Conservation (phyloP, 2,329 filamentous ascomycete species). For the Rhytidhysteron rufulum region DNA sequence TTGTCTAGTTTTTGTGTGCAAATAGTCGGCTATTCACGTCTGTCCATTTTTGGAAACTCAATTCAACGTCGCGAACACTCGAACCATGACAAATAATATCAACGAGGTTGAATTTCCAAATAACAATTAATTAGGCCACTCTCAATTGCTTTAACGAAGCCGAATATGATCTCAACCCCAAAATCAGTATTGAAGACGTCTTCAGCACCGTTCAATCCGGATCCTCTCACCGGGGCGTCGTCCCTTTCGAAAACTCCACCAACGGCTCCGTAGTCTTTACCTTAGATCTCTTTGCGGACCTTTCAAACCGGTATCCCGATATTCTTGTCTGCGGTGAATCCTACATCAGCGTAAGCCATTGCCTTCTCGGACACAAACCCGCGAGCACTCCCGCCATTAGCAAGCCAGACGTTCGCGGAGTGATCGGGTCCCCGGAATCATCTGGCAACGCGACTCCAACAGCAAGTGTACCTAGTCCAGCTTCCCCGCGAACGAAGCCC, state of each 20-base stretch:
- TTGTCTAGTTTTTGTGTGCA: background rate
- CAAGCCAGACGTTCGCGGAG: constrained; percentile 1
- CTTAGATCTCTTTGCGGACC: constrained; percentile 81
- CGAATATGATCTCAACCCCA: constrained; percentile 37
- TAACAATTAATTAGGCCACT: too few species aligned
- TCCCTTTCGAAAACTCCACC: constrained; percentile 94
- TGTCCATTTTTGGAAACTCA: too few species aligned
- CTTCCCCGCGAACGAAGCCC: constrained; percentile 48
- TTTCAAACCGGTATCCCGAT: constrained; percentile 59
- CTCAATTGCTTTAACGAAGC: constrained; percentile 46
- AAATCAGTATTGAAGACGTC: constrained; percentile 59
- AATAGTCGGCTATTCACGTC: background rate
- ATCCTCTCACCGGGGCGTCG: constrained; percentile 67
- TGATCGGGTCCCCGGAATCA: constrained; percentile 24
- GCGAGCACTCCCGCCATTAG: constrained; percentile 1
- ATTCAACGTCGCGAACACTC: too few species aligned
- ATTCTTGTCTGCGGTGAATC: constrained; percentile 77
- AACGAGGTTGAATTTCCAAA: too few species aligned
- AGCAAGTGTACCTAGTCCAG: constrained; percentile 41
- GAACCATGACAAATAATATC: too few species aligned
- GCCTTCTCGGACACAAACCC: constrained; percentile 59
- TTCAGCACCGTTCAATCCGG: constrained; percentile 73
- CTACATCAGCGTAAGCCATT: constrained; percentile 87
- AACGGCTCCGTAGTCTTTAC: constrained; percentile 91
- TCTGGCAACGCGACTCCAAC: constrained; percentile 53